Evolutionary conservation across 805 yeast genomes (phyloP), one percentile per base, ranked within the genome.

Genomic region (Candida qinlingensis): DNA sequence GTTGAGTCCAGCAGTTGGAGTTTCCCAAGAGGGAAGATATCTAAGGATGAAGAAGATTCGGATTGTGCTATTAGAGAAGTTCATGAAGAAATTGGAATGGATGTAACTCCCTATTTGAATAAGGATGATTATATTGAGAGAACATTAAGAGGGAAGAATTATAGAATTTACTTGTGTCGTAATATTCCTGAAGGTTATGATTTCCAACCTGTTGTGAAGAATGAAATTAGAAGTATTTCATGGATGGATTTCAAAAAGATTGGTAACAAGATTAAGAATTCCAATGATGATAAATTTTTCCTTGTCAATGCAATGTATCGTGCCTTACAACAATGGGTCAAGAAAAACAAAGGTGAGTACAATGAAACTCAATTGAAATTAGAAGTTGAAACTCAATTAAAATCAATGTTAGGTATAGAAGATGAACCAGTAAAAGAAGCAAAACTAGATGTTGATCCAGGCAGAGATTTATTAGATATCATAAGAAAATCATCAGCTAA

Each of bases 21-120:
- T 7, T 94, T 94, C 61, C 99, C 99, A 6, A 75, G 96, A 64
- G 99, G 99, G 6, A 94, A 94, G 67, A 94, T 94, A 49, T 87
- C 95, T 37, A 91, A 94, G 63, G 95, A 84, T 61, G 99, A 94
- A 70, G 72, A 81, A 12, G 99, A 94, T 65, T 75, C 81, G 6
- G 82, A 79, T 46, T 95, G 99, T 70, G 97, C 98, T 5, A 67
- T 88, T 11, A 78, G 99, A 59, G 99, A 94, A 64, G 90, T 87
- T 26, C 77, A 76, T 53, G 99, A 94, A 68, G 99, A 94, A 66
- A 92, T 91, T 12, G 96, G 98, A 0, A 91, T 84, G 60, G 95
- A 94, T 65, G 83, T 88, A 44, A 67, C 83, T 1, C 81, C 80
- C 13, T 77, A 75, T 54, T 73, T 91, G 39, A 78, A 80, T 53